Evolutionary conservation across 305 asterid species (phyloP), one percentile per base, ranked within the genome.

Genomic region (Plantago lanceolata): DNA sequence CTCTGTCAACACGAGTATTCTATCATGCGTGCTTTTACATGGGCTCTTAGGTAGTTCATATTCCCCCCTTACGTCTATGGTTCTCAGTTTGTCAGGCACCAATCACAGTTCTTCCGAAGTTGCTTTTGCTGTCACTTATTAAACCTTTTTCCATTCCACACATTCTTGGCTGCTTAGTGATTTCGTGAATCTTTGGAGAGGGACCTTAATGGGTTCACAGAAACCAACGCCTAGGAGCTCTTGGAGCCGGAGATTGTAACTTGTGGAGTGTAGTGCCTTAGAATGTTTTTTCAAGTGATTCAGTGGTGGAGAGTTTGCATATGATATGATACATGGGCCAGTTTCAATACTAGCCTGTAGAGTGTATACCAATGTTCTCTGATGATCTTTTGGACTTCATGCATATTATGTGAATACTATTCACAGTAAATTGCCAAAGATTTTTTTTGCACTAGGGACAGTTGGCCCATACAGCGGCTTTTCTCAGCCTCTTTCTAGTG

Each of bases 261-360:
- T 56, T 21, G 21, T 56, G 61, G 61, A 56, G 45, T 29, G 18
- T 56, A 28, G 61, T n/a, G 45, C 45, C 16, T 17, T 56, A 31
- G 45, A n/a, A n/a, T 55, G 60, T 55, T 55, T 55, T 55, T 56
- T 56, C 45, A 56, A 56, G 37, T n/a, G 45, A 56, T 56, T 56
- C 24, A 1, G 61, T 56, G 61, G 61, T 7, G 37, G 7, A 29
- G 61, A 56, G 61, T 14, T 17, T 56, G 61, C 45, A 16, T 28
- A 20, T 18, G 31, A 37, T 24, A n/a, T 55, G 60, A 7, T 15
- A 15, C 9, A 55, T 55, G 60, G 31, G 60, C 60, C 37, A 55
- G 12, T 55, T 55, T 55, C 14, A 28, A 55, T 21, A 52, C 3
- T 13, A 53, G 14, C 47, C 47, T 40, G 47, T 40, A 40, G 47